These are phyloP conservation scores for Pilatotrama ljubarskyi DNA, from an alignment of 768 basidiomycete species.

Conservation along the genomic window DNA sequence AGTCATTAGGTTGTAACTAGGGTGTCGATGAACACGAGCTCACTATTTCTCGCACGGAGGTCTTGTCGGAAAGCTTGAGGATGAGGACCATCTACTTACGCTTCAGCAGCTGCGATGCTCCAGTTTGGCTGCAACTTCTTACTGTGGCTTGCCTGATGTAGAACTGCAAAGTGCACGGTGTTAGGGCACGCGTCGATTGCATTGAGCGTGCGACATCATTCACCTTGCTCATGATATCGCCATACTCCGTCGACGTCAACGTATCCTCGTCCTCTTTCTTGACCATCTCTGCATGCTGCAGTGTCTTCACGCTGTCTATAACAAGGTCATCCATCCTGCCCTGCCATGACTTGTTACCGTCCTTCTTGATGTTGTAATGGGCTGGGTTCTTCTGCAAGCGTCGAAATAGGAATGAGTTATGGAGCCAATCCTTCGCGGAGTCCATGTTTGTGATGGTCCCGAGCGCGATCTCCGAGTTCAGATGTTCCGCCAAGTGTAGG, in stretches of 20 bases:
- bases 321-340: constrained; percentile 73
- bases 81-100: constrained; percentile 62
- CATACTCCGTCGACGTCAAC: constrained; percentile 68
- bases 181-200: no score
- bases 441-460: constrained; percentile 72
- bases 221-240: constrained; percentile 88
- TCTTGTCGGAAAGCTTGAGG: constrained; percentile 54
- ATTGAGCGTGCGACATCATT: no score
- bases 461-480: constrained; percentile 92
- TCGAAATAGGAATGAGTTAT: constrained; percentile 82
- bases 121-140: constrained; percentile 13
- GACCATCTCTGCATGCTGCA: constrained; percentile 65
- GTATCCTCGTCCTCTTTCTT: constrained; percentile 39
- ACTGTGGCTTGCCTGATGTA: constrained; percentile 75
- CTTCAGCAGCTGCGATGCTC: neutral
- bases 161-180: constrained; percentile 61
- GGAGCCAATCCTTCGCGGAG: constrained; percentile 81
- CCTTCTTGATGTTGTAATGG: constrained; percentile 68
- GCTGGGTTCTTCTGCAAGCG: constrained; percentile 82
- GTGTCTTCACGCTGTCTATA: constrained; percentile 56
- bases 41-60: constrained; percentile 68
- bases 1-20: neutral
- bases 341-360: constrained; percentile 61
- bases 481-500: constrained; percentile 79
- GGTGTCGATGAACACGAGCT: constrained; percentile 8